These are phyloP conservation scores for Tillandsia fasciculata DNA, from an alignment of 176 grass and related monocot genomes.

Conservation along the genomic window DNA sequence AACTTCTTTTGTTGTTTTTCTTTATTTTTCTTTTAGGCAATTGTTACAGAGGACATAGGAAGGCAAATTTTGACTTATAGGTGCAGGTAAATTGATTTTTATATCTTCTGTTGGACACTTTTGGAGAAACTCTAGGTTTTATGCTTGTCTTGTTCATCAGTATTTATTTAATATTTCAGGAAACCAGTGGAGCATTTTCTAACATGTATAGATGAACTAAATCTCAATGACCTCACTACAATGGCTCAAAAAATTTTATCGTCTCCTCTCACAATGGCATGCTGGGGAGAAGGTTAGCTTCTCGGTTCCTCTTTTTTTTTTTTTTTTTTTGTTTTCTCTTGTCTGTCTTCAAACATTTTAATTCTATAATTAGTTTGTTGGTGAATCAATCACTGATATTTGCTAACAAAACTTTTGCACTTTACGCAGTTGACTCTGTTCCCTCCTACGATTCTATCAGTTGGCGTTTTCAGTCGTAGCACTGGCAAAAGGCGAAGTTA, in stretches of 20 bases:
- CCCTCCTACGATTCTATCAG: constrained; percentile 14
- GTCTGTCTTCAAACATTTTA: background rate
- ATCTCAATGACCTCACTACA: constrained; percentile 46
- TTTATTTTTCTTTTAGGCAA: constrained; percentile 26
- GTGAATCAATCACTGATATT: background rate
- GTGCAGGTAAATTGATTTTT: constrained; percentile 38
- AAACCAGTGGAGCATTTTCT: constrained; percentile 78
- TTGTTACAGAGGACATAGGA: constrained; percentile 86
- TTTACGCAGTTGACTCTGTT: constrained; percentile 22
- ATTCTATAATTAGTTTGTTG: background rate
- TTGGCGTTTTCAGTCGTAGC: constrained; percentile 9
- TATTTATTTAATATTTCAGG: constrained; percentile 14
- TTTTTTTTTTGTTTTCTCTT: background rate
- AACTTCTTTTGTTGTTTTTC: constrained; percentile 6
- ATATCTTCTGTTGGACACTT: background rate
- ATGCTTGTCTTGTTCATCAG: background rate
- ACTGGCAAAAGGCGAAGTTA: background rate
- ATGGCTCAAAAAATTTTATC: constrained; percentile 62
- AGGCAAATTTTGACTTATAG: constrained; percentile 80
- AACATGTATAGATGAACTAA: constrained; percentile 51
- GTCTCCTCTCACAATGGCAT: constrained; percentile 66
- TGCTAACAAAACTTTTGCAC: constrained; percentile 6
- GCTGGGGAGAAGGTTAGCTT: constrained; percentile 59
- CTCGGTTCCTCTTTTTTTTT: background rate
- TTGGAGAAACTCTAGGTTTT: constrained; percentile 1